Evolutionary conservation across 202 grass and related monocot genomes (phyloP).

Genomic region (Musa balbisiana): DNA sequence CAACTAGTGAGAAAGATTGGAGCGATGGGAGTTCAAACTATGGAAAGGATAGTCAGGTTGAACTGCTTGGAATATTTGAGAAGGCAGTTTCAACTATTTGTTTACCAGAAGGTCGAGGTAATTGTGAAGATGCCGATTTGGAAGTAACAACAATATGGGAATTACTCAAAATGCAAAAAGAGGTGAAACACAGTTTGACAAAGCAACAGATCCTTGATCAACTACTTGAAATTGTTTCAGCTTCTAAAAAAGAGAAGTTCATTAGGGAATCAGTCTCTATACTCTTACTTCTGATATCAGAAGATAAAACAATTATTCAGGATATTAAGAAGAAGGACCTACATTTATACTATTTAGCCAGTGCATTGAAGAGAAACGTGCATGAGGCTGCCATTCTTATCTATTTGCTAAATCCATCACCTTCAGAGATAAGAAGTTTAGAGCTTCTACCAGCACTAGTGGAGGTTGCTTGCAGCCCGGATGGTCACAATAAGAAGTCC

Average conservation of each 20-base stretch:
- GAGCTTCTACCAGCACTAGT: slow-evolving; percentile 79
- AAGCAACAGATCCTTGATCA: slow-evolving; percentile 86
- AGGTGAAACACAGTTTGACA: slow-evolving; percentile 39
- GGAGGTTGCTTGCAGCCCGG: slow-evolving; percentile 65
- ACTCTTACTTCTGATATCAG: slow-evolving; percentile 78
- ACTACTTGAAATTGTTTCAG: slow-evolving; percentile 67
- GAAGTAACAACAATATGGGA: slow-evolving; percentile 85
- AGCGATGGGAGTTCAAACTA: slow-evolving; percentile 53
- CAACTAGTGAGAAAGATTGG: slow-evolving; percentile 59
- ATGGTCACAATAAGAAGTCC: slow-evolving; percentile 38
- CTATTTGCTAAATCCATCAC: slow-evolving; percentile 91
- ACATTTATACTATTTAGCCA: slow-evolving; percentile 65
- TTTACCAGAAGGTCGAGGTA: slow-evolving; percentile 44
- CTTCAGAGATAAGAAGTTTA: slow-evolving; percentile 68
- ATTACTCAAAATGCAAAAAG: slow-evolving; percentile 52
- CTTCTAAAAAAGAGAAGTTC: slow-evolving; percentile 72
- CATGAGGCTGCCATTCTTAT: slow-evolving; percentile 90
- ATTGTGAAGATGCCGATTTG: slow-evolving; percentile 48
- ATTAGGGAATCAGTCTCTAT: slow-evolving; percentile 70
- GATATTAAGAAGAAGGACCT: slow-evolving; percentile 83
- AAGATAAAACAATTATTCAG: slow-evolving; percentile 86
- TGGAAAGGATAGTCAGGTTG: slow-evolving; percentile 52
- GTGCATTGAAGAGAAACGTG: slow-evolving; percentile 78
- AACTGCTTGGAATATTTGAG: slow-evolving; percentile 72
- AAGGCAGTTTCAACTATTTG: slow-evolving; percentile 64